Base-by-base conservation (phyloP, 345 rosid species). In the Dipteronia dyeriana region DNA sequence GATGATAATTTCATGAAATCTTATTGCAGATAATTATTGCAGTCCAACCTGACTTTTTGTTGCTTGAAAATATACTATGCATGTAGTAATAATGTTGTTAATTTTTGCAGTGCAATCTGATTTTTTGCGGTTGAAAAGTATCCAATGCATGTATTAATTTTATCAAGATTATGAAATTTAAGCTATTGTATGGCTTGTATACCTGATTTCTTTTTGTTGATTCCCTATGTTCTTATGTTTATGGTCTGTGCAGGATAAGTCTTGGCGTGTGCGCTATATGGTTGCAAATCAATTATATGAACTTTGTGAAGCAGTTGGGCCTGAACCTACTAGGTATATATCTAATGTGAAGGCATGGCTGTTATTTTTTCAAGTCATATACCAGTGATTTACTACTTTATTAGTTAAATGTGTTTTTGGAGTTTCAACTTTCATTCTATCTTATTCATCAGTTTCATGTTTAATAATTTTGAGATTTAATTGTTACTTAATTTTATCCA, bases 241-340 rank as follows among this genome's bases (percentile, higher is more conserved):
- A 31, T 75, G 61, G 57, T 49, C 53, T 78, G 62, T 54, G 62
- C 90, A 95, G 98, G 99, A 95, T 75, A 95, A 95, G 85, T 95
- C 98, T 47, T 95, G 98, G 99, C 98, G 99, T 80, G 98, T 95
- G 64, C 96, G 99, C 39, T 92, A 95, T 85, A 89, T 92, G 94
- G 98, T 95, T 73, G 99, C 99, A 73, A 95, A 95, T 85, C 98
- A 95, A 80, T 86, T 93, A 70, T 95, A 93, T 78, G 98, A 95
- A 85, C 93, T 95, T 70, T 95, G 99, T 75, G 99, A 95, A 86
- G 98, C 97, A 8, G 96, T 95, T 71, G 97, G 98, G 54, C 98
- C 94, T 62, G 98, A 92, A 82, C 94, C 93, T 81, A 93, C 99
- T 22, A 95, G 91, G 98, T 95, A 89, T 79, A 3, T 53, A 41